Evolutionary conservation across 306 rosid genomes (phyloP).

Genomic region (Abrus pulchellus): DNA sequence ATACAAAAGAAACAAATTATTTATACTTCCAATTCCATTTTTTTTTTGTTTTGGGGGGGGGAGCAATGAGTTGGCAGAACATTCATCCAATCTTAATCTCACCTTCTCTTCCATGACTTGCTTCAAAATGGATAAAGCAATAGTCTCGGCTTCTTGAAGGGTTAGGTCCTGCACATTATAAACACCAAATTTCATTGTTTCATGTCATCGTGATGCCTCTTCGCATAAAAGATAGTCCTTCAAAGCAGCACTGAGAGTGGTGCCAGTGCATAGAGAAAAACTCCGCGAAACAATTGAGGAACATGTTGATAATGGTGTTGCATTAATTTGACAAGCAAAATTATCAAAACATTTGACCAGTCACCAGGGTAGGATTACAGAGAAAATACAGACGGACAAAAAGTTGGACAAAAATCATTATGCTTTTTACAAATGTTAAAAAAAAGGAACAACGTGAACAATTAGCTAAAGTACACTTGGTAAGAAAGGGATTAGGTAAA

Average conservation of each 20-base stretch:
- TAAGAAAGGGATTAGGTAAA: neutral
- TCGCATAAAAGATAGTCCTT: neutral
- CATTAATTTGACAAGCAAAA: slow-evolving; percentile 5
- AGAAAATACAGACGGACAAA: neutral
- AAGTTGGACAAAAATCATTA: slow-evolving; percentile 4
- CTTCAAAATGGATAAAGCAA: slow-evolving; percentile 95
- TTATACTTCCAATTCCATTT: slow-evolving; percentile 14
- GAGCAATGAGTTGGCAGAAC: neutral
- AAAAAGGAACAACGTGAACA: neutral
- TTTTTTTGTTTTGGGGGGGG: neutral
- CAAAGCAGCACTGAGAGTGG: neutral
- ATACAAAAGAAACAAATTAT: slow-evolving; percentile 3
- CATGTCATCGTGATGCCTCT: slow-evolving; percentile 21
- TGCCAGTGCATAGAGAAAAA: neutral
- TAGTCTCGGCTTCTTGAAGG: slow-evolving; percentile 95
- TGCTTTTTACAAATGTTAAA: neutral
- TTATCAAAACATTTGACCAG: neutral
- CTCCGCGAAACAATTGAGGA: neutral
- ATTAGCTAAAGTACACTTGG: neutral
- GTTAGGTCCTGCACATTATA: slow-evolving; percentile 76
- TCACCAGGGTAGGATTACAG: neutral
- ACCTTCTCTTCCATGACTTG: slow-evolving; percentile 99
- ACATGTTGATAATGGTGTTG: neutral
- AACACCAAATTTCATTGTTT: slow-evolving; percentile 29
- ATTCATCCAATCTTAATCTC: slow-evolving; percentile 30